Conservation (phyloP, 2,329 filamentous ascomycete species). For the Emmonsiellopsis sp. region DNA sequence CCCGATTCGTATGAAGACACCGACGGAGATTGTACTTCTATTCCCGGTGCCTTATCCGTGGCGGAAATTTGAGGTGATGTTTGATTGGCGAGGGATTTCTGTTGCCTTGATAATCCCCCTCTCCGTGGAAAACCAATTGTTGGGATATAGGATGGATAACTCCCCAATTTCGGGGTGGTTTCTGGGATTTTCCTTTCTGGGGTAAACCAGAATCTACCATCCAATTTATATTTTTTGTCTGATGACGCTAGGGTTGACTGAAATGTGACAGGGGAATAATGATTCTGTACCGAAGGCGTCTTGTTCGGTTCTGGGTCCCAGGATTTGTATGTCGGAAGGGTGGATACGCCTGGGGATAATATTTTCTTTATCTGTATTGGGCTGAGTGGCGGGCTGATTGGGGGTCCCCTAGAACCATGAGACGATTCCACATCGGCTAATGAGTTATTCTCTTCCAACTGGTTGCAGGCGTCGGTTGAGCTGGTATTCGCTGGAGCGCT, state of each 20-base stretch:
- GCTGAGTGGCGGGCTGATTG: conserved; percentile 32
- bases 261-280: conserved; percentile 46
- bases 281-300: conserved; percentile 20
- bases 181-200: conserved; percentile 6
- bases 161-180: conserved; percentile 4
- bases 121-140: conserved; percentile 29
- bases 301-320: conserved; percentile 4
- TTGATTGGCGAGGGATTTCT: background rate
- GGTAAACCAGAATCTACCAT: conserved; percentile 38
- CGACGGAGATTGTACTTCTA: conserved; percentile 11
- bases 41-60: background rate
- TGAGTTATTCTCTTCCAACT: too few relatives aligned
- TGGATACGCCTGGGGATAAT: conserved; percentile 27
- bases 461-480: too few relatives aligned
- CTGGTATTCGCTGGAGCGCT: too few relatives aligned
- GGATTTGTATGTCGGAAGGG: background rate
- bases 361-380: conserved; percentile 36
- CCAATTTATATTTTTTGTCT: conserved; percentile 45
- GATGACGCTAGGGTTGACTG: conserved; percentile 38
- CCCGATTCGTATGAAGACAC: conserved; percentile 20
- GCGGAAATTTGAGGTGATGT: background rate
- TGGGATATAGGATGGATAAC: conserved; percentile 22
- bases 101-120: conserved; percentile 5
- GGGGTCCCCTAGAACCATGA: conserved; percentile 14
- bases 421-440: too few relatives aligned